Evolutionary conservation across 106 monocot species (phyloP).

Genomic region (Acorus calamus): DNA sequence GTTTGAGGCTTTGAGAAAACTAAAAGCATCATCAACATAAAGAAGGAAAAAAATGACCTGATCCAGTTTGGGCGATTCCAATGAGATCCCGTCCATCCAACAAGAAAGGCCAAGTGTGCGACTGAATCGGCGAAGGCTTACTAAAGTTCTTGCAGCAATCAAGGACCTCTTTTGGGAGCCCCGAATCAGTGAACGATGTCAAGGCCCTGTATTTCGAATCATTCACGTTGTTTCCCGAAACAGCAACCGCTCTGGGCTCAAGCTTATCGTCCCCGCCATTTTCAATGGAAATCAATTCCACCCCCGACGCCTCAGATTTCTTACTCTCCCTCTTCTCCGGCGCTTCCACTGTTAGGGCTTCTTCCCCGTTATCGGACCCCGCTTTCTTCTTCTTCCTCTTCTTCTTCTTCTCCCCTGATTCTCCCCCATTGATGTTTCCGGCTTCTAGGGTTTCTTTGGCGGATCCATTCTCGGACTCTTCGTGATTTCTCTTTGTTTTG

Average conservation of each 20-base stretch:
- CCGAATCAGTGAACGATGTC: constrained; percentile 44
- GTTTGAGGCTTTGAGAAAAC: background rate
- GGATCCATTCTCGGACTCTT: background rate
- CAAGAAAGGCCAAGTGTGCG: constrained; percentile 88
- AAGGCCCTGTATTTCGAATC: constrained; percentile 64
- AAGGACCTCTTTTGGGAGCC: constrained; percentile 57
- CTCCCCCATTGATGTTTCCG: constrained; percentile 1
- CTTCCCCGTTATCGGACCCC: background rate
- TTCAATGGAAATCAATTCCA: background rate
- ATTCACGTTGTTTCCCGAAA: constrained; percentile 44
- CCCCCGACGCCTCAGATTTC: background rate
- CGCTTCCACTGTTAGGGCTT: constrained; percentile 1
- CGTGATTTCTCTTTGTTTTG: background rate
- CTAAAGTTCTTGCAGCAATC: constrained; percentile 75
- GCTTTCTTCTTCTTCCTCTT: background rate
- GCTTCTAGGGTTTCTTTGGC: background rate
- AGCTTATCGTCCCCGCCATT: constrained; percentile 2
- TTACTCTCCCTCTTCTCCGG: constrained; percentile 4
- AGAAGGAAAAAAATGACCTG: constrained; percentile 36
- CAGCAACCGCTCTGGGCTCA: constrained; percentile 15
- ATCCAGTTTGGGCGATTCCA: constrained; percentile 93
- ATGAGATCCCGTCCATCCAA: constrained; percentile 85
- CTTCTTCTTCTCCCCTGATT: constrained; percentile 1
- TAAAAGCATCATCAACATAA: background rate
- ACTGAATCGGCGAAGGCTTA: constrained; percentile 85